A percentile compares a stretch with the other conserved stretches of the same genome.
Evolutionary conservation across 2,329 filamentous ascomycete genomes (phyloP).

Genomic region (Teratosphaeria nubilosa): DNA sequence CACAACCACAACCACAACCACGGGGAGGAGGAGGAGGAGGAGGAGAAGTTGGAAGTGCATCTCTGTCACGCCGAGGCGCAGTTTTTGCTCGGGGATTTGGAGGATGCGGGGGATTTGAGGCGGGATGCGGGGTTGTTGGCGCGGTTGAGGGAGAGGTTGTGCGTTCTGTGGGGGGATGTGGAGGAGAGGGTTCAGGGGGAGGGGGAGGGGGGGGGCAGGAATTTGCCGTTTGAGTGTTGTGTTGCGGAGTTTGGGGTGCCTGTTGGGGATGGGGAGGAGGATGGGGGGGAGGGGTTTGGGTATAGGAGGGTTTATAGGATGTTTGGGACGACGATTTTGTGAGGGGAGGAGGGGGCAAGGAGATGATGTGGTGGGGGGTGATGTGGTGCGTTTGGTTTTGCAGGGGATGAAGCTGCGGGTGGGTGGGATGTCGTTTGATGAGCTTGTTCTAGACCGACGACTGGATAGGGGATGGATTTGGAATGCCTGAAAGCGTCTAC

Average conservation of each 20-base stretch:
- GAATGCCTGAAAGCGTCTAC: too few relatives aligned
- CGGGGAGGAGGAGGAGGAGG: too few relatives aligned
- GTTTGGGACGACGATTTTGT: conserved; percentile 52
- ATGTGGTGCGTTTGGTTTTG: too few relatives aligned
- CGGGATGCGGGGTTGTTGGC: conserved; percentile 40
- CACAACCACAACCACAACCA: too few relatives aligned
- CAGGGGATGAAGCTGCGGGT: too few relatives aligned
- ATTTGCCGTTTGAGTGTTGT: conserved; percentile 37
- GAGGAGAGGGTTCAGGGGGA: conserved; percentile 48
- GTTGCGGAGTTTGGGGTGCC: conserved; percentile 34
- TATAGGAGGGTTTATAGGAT: conserved; percentile 50
- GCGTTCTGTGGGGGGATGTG: conserved; percentile 75
- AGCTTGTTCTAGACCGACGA: too few relatives aligned
- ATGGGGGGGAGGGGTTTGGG: conserved; percentile 2
- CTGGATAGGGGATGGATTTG: too few relatives aligned
- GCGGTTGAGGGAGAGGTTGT: conserved; percentile 58
- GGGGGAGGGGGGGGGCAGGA: conserved; percentile 15
- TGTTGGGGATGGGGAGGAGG: conserved; percentile 18
- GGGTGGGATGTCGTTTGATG: too few relatives aligned
- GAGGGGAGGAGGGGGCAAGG: neutral
- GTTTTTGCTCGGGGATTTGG: conserved; percentile 43
- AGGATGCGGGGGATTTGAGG: conserved; percentile 50
- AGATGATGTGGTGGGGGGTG: too few relatives aligned
- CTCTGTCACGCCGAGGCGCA: conserved; percentile 53
- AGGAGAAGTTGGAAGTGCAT: conserved; percentile 48